Evolutionary conservation across 306 rosid genomes (phyloP), one percentile per base, ranked within the genome.

Genomic region (Luffa acutangula): DNA sequence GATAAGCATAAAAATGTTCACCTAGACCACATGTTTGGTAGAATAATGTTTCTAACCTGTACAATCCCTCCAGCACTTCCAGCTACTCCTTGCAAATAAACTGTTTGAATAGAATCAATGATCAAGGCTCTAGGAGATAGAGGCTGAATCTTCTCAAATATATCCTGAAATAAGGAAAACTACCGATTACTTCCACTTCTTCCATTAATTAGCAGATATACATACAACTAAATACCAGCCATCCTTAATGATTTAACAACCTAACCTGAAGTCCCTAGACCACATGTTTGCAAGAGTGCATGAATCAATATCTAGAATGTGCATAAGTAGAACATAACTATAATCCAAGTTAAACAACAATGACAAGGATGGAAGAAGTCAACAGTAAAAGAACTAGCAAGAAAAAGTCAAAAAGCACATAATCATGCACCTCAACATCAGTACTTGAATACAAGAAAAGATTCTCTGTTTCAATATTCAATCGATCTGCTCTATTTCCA

Each of bases 41-140:
- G 63, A 81, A 37, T 58, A 53, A 67, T 56, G 81, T 5, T 46
- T 49, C 62, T 25, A 67, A 95, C 98, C 97, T 95, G 98, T 18
- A 7, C 5, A 76, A 86, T 2, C 54, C 91, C 92, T 84, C 97
- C 98, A 78, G 96, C 90, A 79, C 92, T 95, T 89, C 97, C 97
- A 56, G 73, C 3, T 82, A 90, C 81, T 80, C 90, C 89, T 75
- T 86, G 85, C 80, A 92, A 84, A 85, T 91, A 87, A 80, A 88
- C 97, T 80, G 98, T 95, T 83, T 95, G 98, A 82, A 95, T 90
- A 36, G 98, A 95, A 86, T 95, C 98, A 71, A 95, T 78, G 70
- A 95, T 84, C 82, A 95, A 76, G 71, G 93, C 97, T 10, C 89
- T 90, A 57, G 96, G 91, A 36, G 89, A 84, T 49, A 91, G 85